Base-by-base conservation (phyloP, 768 basidiomycete species). In the Dacryopinax primogenitus region DNA sequence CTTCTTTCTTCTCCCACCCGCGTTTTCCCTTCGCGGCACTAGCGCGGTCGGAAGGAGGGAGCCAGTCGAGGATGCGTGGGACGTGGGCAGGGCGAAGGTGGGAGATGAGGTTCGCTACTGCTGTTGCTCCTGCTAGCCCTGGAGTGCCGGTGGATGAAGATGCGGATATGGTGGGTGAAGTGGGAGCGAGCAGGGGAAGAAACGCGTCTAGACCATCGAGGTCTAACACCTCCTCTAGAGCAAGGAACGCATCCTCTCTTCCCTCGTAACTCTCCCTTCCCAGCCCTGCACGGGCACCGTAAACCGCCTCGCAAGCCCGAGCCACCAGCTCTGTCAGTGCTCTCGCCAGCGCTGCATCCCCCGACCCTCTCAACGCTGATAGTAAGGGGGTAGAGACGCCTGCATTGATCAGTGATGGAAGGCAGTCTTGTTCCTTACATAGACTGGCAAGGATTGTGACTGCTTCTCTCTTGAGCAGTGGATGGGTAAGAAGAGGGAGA, bases 1-100 rank as follows among this genome's bases (percentile, higher is more conserved):
- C 76, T 0, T 80, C 78, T 0, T 80, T 76, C 70, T 84, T 86
- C 75, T 90, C 88, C 88, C 88, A 91, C 2, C 88, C 86, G 0
- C 88, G 79, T 66, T 82, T 82, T 1, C 78, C 78, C 67, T 81
- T 84, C 28, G 79, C 76, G 63, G 85, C 84, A 67, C 77, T 80
- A 39, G 77, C 71, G 23, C 86, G 76, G 23, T 88, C 86, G 0
- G 73, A 69, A 0, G 76, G 80, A 6, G 86, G 88, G 0, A 83
- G 70, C 88, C 88, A 90, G 26, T 83, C 81, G 0, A 81, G 74
- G 16, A 88, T 76, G 1, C 77, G 51, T 9, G 51, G 26, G 15
- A 28, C 51, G 11, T 58, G 4, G 26, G 4, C 3, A 11, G 51
- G 26, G 26, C 51, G 51, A 3, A 58, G 30, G 30, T 58, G 51